Conservation (phyloP, 2,329 filamentous ascomycete species). For the Microdochium nivale region DNA sequence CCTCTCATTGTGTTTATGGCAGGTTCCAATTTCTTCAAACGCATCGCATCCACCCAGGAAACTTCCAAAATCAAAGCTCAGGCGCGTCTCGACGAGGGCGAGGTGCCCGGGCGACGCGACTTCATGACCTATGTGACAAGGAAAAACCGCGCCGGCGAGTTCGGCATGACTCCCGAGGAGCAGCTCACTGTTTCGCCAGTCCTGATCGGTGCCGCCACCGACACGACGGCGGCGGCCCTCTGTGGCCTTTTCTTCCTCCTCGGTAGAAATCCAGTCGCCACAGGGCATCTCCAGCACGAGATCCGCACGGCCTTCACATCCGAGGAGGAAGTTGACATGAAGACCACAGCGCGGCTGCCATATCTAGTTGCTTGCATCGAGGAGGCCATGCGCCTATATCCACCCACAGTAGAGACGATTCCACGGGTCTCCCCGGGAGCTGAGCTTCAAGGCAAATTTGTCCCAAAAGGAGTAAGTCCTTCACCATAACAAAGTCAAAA, state of each 20-base stretch:
- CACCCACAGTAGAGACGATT: background rate
- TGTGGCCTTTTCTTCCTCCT: conserved; percentile 27
- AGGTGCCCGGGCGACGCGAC: background rate
- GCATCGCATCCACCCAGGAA: background rate
- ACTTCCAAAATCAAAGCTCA: background rate
- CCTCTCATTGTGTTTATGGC: background rate
- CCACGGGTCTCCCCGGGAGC: background rate
- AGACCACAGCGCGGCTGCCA: conserved; percentile 11
- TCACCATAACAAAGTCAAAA: background rate
- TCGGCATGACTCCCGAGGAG: conserved; percentile 10
- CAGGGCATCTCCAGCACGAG: conserved; percentile 26
- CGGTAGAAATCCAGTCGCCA: conserved; percentile 19
- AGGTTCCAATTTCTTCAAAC: background rate
- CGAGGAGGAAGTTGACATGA: conserved; percentile 20
- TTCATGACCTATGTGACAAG: background rate
- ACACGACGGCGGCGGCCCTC: conserved; percentile 40
- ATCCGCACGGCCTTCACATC: conserved; percentile 28
- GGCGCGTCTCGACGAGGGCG: background rate
- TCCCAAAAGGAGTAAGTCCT: background rate
- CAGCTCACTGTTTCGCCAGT: conserved; percentile 14
- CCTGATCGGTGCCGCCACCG: conserved; percentile 36
- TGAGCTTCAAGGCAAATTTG: background rate
- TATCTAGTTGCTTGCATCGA: conserved; percentile 21
- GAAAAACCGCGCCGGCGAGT: background rate
- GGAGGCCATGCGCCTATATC: conserved; percentile 18